Percentiles rank a stretch among this genome's conserved stretches.
Evolutionary conservation across 148 eudicot species (phyloP).

Genomic region (Rhododendron simsii): DNA sequence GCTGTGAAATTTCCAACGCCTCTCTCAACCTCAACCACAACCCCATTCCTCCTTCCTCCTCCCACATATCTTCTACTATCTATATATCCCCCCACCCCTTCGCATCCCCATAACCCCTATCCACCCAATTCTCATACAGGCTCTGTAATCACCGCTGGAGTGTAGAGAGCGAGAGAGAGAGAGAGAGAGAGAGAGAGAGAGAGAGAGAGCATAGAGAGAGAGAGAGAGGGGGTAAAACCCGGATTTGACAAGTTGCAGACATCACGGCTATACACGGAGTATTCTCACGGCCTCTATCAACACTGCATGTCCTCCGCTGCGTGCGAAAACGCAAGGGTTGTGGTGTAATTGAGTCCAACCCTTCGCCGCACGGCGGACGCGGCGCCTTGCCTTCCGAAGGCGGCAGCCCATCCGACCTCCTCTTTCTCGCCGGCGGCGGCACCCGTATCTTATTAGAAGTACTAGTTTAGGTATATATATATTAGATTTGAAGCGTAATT

Average conservation of each 20-base stretch:
- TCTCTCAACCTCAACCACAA: neutral
- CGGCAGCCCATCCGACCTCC: constrained; percentile 91
- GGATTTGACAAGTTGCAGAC: constrained; percentile 36
- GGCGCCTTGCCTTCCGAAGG: constrained; percentile 97
- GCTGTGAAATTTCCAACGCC: neutral
- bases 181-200: constrained; percentile 5
- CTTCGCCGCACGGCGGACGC: constrained; percentile 86
- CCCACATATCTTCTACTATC: neutral
- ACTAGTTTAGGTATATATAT: neutral
- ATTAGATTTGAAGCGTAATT: neutral
- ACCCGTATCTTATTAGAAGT: neutral
- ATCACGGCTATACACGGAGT: constrained; percentile 72
- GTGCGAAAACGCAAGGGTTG: constrained; percentile 46
- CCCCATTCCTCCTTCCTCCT: neutral
- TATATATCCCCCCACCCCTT: neutral
- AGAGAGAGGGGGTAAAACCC: constrained; percentile 46
- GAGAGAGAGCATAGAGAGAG: neutral
- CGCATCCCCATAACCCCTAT: neutral
- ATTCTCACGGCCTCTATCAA: constrained; percentile 19
- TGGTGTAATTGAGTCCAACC: constrained; percentile 38
- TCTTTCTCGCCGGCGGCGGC: constrained; percentile 93
- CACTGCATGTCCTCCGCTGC: constrained; percentile 29
- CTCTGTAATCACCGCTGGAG: neutral
- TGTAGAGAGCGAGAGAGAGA: neutral
- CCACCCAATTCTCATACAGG: neutral